These are phyloP conservation scores for Fusarium sp. DNA, from an alignment of 2,329 filamentous ascomycete genomes.

Conservation along the genomic window DNA sequence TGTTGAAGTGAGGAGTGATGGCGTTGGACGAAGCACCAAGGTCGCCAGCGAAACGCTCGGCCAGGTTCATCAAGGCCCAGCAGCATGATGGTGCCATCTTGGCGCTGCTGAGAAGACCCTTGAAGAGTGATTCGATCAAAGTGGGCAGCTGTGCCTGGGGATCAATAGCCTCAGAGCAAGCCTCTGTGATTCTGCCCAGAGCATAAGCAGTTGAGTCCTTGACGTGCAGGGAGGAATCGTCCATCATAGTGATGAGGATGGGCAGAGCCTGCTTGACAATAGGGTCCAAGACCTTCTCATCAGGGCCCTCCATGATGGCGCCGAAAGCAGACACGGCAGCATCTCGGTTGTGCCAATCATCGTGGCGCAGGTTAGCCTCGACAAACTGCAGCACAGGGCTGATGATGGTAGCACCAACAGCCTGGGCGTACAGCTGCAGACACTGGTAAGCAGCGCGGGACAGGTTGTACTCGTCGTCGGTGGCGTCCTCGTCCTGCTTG, in stretches of 20 bases:
- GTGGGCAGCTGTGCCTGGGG: constrained; percentile 85
- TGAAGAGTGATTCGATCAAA: constrained; percentile 90
- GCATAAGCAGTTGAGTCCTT: constrained; percentile 97
- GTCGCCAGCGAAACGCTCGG: constrained; percentile 94
- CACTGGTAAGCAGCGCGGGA: constrained; percentile 97
- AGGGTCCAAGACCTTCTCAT: constrained; percentile 91
- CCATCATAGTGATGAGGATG: constrained; percentile 92
- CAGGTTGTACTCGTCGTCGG: constrained; percentile 97
- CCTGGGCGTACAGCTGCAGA: constrained; percentile 94
- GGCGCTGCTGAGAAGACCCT: constrained; percentile 88
- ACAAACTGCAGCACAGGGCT: constrained; percentile 91
- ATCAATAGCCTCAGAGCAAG: constrained; percentile 92
- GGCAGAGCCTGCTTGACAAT: constrained; percentile 96
- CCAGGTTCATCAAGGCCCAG: constrained; percentile 98
- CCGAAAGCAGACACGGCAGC: constrained; percentile 97
- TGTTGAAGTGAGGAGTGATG: constrained; percentile 92
- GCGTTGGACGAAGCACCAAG: constrained; percentile 83
- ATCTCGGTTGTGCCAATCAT: constrained; percentile 96
- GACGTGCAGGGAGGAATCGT: constrained; percentile 89
- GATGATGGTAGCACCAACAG: constrained; percentile 87
- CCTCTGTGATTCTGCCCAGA: constrained; percentile 94
- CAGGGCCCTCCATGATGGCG: constrained; percentile 98
- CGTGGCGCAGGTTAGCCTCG: constrained; percentile 87
- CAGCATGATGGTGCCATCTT: constrained; percentile 99
- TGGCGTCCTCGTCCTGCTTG: constrained; percentile 97